These are phyloP conservation scores for Ustilago sp. DNA, from an alignment of 1,284 basidiomycete genomes.

Conservation along the genomic window DNA sequence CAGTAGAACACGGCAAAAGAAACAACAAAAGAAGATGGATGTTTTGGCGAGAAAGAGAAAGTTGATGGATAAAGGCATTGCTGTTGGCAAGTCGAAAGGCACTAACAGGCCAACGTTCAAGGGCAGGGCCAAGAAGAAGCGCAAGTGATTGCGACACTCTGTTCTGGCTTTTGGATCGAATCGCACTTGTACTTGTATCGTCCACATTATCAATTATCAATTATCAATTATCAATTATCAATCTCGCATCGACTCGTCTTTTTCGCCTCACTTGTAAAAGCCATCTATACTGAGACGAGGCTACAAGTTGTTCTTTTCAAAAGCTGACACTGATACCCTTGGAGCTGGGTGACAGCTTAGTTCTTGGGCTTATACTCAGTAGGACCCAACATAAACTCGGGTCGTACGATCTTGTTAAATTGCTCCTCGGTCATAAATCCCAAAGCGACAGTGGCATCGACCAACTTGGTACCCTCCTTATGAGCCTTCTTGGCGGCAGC, in stretches of 20 bases:
- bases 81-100: slow-evolving; percentile 9
- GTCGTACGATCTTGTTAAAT: slow-evolving; percentile 94
- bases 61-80: slow-evolving; percentile 35
- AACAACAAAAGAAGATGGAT: slow-evolving; percentile 24
- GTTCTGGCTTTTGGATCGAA: background rate
- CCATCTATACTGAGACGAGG: background rate
- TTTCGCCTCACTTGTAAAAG: background rate
- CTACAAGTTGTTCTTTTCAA: too few relatives aligned
- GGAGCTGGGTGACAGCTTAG: slow-evolving; percentile 6
- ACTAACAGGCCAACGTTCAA: background rate
- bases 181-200: slow-evolving; percentile 7
- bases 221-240: background rate
- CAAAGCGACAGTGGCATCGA: slow-evolving; percentile 89
- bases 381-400: slow-evolving; percentile 75
- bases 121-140: slow-evolving; percentile 12
- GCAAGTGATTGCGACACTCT: background rate
- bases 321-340: too few relatives aligned
- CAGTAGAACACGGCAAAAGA: slow-evolving; percentile 38
- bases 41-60: slow-evolving; percentile 26
- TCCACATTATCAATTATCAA: background rate
- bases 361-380: slow-evolving; percentile 58
- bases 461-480: slow-evolving; percentile 94
- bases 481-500: slow-evolving; percentile 99
- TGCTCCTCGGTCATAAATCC: slow-evolving; percentile 89
- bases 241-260: background rate